Evolutionary conservation across 73 alveolate genomes (phyloP).

Genomic region (Urostyla sp.): DNA sequence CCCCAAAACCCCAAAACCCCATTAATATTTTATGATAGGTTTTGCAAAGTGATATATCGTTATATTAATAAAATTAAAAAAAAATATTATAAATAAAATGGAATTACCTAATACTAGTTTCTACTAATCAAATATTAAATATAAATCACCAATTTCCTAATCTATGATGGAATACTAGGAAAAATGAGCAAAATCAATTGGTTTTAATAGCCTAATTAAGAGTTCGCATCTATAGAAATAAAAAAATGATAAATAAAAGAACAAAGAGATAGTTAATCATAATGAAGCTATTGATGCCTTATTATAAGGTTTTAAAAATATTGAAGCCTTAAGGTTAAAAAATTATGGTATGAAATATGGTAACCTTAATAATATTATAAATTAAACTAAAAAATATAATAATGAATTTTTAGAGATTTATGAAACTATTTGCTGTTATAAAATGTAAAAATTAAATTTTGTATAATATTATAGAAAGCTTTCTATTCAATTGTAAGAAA

Average conservation of each 20-base stretch:
- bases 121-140: not conserved
- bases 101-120: not conserved
- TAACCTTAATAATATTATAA: no score
- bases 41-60: not conserved
- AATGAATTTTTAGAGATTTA: slow-evolving; percentile 46
- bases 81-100: not conserved
- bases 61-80: not conserved
- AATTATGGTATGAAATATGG: slow-evolving; percentile 33
- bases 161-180: no score
- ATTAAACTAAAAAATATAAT: slow-evolving; percentile 57
- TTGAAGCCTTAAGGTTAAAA: slow-evolving; percentile 48
- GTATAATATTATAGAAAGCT: no score
- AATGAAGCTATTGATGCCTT: no score
- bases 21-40: not conserved
- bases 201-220: no score
- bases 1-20: slow-evolving; percentile 35
- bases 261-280: no score
- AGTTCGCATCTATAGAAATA: no score
- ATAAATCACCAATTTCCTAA: no score
- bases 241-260: no score
- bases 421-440: slow-evolving; percentile 69
- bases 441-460: no score
- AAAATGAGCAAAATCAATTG: no score
- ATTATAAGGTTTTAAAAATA: no score
- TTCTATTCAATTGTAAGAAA: slow-evolving; percentile 28